phyloP scores from a whole-genome alignment of 2,329 filamentous ascomycete genomes.

The Stachybotrys chartarum region DNA sequence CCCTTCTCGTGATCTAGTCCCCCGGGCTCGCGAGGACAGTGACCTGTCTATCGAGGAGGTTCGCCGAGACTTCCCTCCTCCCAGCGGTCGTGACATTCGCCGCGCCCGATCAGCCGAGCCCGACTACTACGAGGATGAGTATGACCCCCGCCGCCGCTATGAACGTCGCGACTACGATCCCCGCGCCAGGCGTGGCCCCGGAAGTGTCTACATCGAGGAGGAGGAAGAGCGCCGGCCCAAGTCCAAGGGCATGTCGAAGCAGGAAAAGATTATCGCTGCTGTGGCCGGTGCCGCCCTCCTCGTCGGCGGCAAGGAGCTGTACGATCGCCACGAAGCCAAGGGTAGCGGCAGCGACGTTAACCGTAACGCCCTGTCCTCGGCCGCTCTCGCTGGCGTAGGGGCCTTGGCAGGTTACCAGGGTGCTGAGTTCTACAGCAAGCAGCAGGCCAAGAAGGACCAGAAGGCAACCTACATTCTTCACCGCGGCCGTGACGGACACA shows the following conservation, averaged over 20 bases:
- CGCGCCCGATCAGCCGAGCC: conserved; percentile 59
- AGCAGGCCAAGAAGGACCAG: conserved; percentile 47
- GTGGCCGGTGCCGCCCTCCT: conserved; percentile 57
- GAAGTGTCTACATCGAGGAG: conserved; percentile 48
- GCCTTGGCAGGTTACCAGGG: conserved; percentile 58
- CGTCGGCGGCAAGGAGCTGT: conserved; percentile 60
- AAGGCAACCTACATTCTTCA: conserved; percentile 47
- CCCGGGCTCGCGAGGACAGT: conserved; percentile 62
- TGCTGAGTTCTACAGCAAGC: conserved; percentile 56
- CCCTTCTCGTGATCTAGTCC: conserved; percentile 46
- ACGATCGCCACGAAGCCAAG: conserved; percentile 53
- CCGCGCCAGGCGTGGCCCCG: conserved; percentile 39
- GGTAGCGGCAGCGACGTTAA: conserved; percentile 42
- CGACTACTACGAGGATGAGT: conserved; percentile 48
- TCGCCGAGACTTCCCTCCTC: conserved; percentile 75
- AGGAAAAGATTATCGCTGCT: conserved; percentile 61
- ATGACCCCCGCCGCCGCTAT: conserved; percentile 36
- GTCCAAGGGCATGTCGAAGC: conserved; percentile 46
- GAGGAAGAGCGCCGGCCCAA: conserved; percentile 42
- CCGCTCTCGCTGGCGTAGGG: conserved; percentile 56
- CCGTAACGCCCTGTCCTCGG: conserved; percentile 52
- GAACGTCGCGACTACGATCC: conserved; percentile 32
- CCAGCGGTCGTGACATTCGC: conserved; percentile 43
- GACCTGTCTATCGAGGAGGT: conserved; percentile 74
- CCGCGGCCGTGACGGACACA: conserved; percentile 44